These are phyloP conservation scores for Cryphonectria japonica DNA, from an alignment of 2,329 filamentous ascomycete species.

Conservation along the genomic window DNA sequence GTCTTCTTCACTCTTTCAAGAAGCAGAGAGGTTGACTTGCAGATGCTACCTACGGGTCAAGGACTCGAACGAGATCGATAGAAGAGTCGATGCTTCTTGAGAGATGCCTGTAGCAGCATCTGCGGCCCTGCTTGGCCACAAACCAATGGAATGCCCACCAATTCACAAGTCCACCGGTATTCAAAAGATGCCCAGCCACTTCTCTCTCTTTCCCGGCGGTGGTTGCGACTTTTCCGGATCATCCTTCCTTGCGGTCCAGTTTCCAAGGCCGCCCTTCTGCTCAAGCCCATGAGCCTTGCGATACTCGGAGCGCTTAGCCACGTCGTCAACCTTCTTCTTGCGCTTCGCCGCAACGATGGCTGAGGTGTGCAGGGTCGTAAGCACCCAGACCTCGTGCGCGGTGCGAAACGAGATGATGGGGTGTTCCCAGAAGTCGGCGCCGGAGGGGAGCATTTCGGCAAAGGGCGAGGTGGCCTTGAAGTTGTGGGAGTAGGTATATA, in stretches of 20 bases:
- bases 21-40: neutral
- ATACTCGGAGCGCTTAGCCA: conserved; percentile 83
- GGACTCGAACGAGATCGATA: neutral
- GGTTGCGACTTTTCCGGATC: conserved; percentile 30
- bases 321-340: conserved; percentile 77
- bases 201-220: conserved; percentile 44
- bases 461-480: conserved; percentile 81
- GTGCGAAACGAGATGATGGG: conserved; percentile 70
- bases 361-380: conserved; percentile 76
- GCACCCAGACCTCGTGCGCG: conserved; percentile 71
- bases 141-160: neutral
- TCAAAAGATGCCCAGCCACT: conserved; percentile 80
- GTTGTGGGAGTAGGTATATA: conserved; percentile 76
- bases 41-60: neutral
- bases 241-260: conserved; percentile 31
- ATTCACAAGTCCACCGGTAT: conserved; percentile 11
- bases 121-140: neutral
- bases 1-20: neutral
- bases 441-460: conserved; percentile 74
- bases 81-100: neutral
- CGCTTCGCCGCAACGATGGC: conserved; percentile 72
- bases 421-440: conserved; percentile 68
- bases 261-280: conserved; percentile 57
- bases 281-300: conserved; percentile 84
- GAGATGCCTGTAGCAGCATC: neutral